phyloP scores from a whole-genome alignment of 1,284 basidiomycete genomes.

The Marasmius sp. region DNA sequence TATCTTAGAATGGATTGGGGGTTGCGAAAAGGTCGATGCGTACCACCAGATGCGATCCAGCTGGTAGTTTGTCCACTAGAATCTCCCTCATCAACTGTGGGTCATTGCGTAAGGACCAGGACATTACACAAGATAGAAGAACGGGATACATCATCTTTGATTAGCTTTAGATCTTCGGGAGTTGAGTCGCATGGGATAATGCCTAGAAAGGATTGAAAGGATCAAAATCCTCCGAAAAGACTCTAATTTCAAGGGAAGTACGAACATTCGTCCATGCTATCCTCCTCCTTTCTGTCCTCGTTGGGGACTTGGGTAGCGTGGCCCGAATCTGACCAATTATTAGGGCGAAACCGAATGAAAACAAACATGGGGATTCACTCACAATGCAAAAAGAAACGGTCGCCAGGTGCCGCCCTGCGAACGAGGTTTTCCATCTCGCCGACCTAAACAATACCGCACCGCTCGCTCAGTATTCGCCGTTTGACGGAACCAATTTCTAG shows the following conservation, averaged over 20 bases:
- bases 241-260: not conserved
- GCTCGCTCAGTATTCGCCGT: not conserved
- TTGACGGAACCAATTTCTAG: not conserved
- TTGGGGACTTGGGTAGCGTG: constrained; percentile 33
- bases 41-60: constrained; percentile 38
- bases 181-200: constrained; percentile 20
- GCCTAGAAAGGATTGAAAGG: constrained; percentile 3
- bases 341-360: not conserved
- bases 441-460: constrained; percentile 22
- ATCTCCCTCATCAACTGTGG: constrained; percentile 34
- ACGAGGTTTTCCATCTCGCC: constrained; percentile 30
- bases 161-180: constrained; percentile 15
- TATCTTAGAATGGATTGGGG: too few species aligned
- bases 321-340: constrained; percentile 28
- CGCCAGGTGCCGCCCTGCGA: constrained; percentile 25
- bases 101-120: not conserved
- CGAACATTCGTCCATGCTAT: constrained; percentile 39
- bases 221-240: too few species aligned
- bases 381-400: constrained; percentile 40
- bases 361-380: not conserved
- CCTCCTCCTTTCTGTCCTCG: constrained; percentile 27
- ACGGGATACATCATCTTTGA: constrained; percentile 35
- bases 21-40: constrained; percentile 11
- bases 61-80: constrained; percentile 40
- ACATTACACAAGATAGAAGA: not conserved